Evolutionary conservation across 2,329 filamentous ascomycete species (phyloP).

Genomic region (Cladophialophora psammophila): DNA sequence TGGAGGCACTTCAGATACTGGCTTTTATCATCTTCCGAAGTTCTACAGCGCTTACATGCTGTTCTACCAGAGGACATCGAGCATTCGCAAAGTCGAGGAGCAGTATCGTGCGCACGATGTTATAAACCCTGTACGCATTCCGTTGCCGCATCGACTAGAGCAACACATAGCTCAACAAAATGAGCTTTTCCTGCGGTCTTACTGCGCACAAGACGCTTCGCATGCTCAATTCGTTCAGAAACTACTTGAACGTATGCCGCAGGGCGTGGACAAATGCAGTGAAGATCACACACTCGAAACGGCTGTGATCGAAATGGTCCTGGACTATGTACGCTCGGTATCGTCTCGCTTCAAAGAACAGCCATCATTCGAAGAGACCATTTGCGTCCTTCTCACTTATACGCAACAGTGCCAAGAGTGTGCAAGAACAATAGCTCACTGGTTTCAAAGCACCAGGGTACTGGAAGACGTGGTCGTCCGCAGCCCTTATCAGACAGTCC

Average conservation of each 20-base stretch:
- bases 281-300: conserved; percentile 56
- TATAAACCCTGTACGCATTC: conserved; percentile 58
- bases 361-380: conserved; percentile 65
- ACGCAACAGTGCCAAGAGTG: conserved; percentile 33
- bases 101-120: conserved; percentile 54
- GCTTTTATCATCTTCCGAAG: conserved; percentile 62
- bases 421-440: conserved; percentile 33
- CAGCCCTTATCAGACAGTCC: conserved; percentile 29
- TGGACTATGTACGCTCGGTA: conserved; percentile 76
- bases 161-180: conserved; percentile 74
- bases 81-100: conserved; percentile 64
- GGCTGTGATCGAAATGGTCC: conserved; percentile 50
- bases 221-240: conserved; percentile 72
- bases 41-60: conserved; percentile 93
- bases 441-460: conserved; percentile 28
- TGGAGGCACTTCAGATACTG: conserved; percentile 70
- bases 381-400: conserved; percentile 66
- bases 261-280: conserved; percentile 60
- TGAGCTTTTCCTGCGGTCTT: conserved; percentile 73
- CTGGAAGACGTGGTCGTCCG: conserved; percentile 37
- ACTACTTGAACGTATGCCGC: conserved; percentile 64
- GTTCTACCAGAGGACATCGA: conserved; percentile 86
- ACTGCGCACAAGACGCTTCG: conserved; percentile 77
- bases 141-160: conserved; percentile 54
- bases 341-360: conserved; percentile 74